Evolutionary conservation across 306 rosid genomes (phyloP), one percentile per base, ranked within the genome.

Genomic region (Lathyrus sativus): DNA sequence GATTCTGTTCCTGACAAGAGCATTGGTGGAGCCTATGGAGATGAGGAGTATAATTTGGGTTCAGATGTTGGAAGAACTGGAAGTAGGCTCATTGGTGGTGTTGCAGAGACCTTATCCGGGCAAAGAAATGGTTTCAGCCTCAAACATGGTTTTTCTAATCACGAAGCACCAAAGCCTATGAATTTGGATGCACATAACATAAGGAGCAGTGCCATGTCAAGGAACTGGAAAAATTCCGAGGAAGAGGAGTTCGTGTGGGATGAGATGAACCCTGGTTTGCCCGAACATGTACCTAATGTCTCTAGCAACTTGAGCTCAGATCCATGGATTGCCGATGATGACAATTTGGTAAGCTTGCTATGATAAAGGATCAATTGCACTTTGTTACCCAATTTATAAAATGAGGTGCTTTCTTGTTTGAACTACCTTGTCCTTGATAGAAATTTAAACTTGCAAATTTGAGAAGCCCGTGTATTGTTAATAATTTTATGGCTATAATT

Each of bases 231-330:
- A 79, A 91, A 85, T 82, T 88, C 99, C 4, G 99, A 95, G 87
- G 99, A 95, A 80, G 97, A 95, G 80, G 99, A 95, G 82, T 91
- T 81, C 78, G 69, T 68, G 77, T 95, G 99, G 99, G 91, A 88
- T 78, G 91, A 83, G 74, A 78, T 87, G 85, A 88, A 85, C 80
- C 65, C 91, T 64, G 79, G 86, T 71, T 65, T 73, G 80, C 61
- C 78, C n/a, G 85, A 78, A 73, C 87, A 71, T 68, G 85, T 83
- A 45, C 62, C 88, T 15, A 79, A 56, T 67, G 62, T 80, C 41
- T 69, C 91, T 41, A 76, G 63, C 74, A 83, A 69, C 76, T 63
- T 77, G 64, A 78, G 80, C 66, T 81, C 76, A 75, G 86, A 87
- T 37, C 76, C 60, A 18, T 88, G 95, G 91, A 70, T 72, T 63